Conservation (phyloP, 148 eudicot species). For the Persicaria maculosa region DNA sequence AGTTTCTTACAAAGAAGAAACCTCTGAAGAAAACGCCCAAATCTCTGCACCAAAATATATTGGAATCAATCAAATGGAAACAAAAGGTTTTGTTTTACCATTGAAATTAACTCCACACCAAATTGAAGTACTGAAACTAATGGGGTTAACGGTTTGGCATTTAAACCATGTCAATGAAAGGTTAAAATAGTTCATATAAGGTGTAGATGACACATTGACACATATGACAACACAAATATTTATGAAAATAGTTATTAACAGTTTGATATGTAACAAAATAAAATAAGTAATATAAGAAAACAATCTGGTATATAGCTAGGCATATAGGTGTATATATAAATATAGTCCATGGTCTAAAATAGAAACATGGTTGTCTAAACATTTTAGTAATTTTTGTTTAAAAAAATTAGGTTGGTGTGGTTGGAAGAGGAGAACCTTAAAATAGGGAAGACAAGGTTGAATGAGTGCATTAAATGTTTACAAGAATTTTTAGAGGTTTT, state of each 20-base stretch:
- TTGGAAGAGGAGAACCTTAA: neutral
- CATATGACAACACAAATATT: neutral
- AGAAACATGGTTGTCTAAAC: neutral
- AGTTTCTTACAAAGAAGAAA: conserved; percentile 4
- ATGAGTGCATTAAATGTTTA: neutral
- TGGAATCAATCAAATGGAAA: neutral
- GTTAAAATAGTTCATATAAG: neutral
- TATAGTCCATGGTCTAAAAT: neutral
- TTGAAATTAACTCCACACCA: neutral
- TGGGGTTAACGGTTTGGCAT: neutral
- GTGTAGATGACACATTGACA: neutral
- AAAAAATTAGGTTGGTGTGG: neutral
- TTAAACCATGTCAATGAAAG: neutral
- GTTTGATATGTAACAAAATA: neutral
- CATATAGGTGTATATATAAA: neutral
- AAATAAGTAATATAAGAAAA: neutral
- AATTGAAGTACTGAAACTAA: neutral
- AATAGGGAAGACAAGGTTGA: neutral
- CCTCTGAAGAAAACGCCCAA: neutral
- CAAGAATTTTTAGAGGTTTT: neutral
- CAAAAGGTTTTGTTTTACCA: neutral
- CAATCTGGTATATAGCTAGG: neutral
- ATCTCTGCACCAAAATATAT: neutral
- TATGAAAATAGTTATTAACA: neutral
- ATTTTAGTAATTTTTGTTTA: neutral